Percentiles rank a stretch among this genome's conserved stretches.
Evolutionary conservation across 2,329 filamentous ascomycete species (phyloP).

Genomic region (Diaporthe nobilis): DNA sequence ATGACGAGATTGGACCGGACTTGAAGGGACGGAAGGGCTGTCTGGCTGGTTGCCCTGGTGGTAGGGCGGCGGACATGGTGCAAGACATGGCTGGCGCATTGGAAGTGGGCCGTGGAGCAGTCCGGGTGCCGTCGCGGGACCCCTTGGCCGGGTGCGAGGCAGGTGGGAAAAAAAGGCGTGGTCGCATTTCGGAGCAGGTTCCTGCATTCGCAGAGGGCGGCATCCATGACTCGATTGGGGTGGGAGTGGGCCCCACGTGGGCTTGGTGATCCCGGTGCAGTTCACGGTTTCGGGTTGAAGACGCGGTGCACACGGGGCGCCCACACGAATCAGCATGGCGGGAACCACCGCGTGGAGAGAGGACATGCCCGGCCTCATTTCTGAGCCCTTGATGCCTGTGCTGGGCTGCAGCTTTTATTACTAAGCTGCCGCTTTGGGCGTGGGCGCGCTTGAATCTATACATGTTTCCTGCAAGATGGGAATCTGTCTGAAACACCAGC

Average conservation of each 20-base stretch:
- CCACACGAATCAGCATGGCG: constrained; percentile 25
- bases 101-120: constrained; percentile 10
- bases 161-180: not conserved
- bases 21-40: constrained; percentile 8
- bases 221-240: constrained; percentile 25
- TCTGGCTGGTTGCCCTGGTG: not conserved
- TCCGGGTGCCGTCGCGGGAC: constrained; percentile 8
- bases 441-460: not conserved
- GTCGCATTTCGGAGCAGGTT: constrained; percentile 30
- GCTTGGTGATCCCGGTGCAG: constrained; percentile 23
- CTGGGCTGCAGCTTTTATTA: not conserved
- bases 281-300: constrained; percentile 23
- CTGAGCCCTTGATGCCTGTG: constrained; percentile 16
- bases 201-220: constrained; percentile 23
- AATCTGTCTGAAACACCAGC: constrained; percentile 24
- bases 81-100: not conserved
- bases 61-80: not conserved
- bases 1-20: not conserved
- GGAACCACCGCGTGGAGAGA: constrained; percentile 11
- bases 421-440: not conserved
- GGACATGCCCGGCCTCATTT: not conserved
- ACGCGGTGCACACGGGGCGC: not conserved
- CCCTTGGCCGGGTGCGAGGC: constrained; percentile 9
- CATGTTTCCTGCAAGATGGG: not conserved
- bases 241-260: constrained; percentile 20